phyloP scores from a whole-genome alignment of 169 alveolate genomes.

The Plasmodium cynomolgi region DNA sequence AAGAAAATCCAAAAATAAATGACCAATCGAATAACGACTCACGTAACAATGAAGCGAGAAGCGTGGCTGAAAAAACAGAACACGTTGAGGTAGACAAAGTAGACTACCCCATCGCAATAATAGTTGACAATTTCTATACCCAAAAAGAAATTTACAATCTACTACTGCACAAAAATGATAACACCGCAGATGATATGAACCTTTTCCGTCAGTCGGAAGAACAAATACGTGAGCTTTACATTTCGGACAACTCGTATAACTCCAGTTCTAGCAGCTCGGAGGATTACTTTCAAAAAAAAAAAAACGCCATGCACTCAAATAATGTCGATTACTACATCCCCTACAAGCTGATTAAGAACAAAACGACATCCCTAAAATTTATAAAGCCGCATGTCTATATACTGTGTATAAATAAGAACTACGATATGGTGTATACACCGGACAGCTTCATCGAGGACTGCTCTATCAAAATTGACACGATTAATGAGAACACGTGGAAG shows the following conservation, averaged over 20 bases:
- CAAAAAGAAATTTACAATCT: slow-evolving; percentile 71
- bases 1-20: not conserved
- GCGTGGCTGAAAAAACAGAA: not conserved
- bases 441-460: slow-evolving; percentile 33
- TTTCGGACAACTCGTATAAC: slow-evolving; percentile 13
- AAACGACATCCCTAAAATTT: slow-evolving; percentile 29
- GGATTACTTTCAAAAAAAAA: not conserved
- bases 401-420: slow-evolving; percentile 58
- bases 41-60: not conserved
- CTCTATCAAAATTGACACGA: slow-evolving; percentile 28
- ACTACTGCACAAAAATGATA: slow-evolving; percentile 17
- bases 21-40: not conserved
- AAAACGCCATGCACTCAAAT: not conserved
- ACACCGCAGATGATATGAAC: not conserved
- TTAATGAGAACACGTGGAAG: not conserved
- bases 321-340: slow-evolving; percentile 19
- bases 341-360: slow-evolving; percentile 17
- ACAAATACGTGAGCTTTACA: slow-evolving; percentile 1
- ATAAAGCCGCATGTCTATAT: slow-evolving; percentile 64
- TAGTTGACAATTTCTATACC: slow-evolving; percentile 60
- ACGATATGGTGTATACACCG: slow-evolving; percentile 21
- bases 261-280: not conserved
- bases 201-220: slow-evolving; percentile 3
- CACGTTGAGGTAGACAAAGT: slow-evolving; percentile 3
- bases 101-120: slow-evolving; percentile 62